phyloP scores from a whole-genome alignment of 768 basidiomycete species.

The Mycena maculata region DNA sequence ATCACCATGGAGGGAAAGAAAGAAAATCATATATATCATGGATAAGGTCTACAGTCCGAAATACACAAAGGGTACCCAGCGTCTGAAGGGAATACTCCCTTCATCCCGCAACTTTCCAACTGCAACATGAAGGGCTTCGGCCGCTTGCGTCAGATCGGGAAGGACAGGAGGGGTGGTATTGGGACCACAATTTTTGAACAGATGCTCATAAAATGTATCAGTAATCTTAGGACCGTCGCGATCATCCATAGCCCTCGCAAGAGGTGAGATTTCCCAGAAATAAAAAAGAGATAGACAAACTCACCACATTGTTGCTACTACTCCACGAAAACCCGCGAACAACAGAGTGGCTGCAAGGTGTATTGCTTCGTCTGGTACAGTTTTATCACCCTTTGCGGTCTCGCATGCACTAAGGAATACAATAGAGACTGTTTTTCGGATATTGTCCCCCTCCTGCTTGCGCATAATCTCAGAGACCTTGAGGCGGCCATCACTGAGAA shows the following conservation, averaged over 20 bases:
- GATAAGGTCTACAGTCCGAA: not conserved
- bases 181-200: constrained; percentile 3
- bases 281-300: not conserved
- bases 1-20: too few species aligned
- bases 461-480: constrained; percentile 39
- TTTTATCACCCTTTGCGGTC: constrained; percentile 41
- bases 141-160: not conserved
- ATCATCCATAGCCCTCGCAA: constrained; percentile 1
- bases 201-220: constrained; percentile 1
- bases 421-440: constrained; percentile 12
- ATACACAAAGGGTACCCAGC: constrained; percentile 8
- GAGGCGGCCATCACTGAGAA: constrained; percentile 33
- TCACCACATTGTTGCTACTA: constrained; percentile 40
- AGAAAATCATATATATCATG: too few species aligned
- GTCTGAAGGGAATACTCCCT: not conserved
- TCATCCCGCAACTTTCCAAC: not conserved
- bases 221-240: constrained; percentile 2
- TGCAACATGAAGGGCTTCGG: not conserved
- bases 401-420: constrained; percentile 50
- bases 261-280: not conserved
- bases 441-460: not conserved
- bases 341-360: constrained; percentile 40
- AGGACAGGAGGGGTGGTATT: not conserved
- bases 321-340: constrained; percentile 22
- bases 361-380: constrained; percentile 40